These are phyloP conservation scores for Sordariomycetes sp. DNA, from an alignment of 2,329 filamentous ascomycete species.

Conservation along the genomic window DNA sequence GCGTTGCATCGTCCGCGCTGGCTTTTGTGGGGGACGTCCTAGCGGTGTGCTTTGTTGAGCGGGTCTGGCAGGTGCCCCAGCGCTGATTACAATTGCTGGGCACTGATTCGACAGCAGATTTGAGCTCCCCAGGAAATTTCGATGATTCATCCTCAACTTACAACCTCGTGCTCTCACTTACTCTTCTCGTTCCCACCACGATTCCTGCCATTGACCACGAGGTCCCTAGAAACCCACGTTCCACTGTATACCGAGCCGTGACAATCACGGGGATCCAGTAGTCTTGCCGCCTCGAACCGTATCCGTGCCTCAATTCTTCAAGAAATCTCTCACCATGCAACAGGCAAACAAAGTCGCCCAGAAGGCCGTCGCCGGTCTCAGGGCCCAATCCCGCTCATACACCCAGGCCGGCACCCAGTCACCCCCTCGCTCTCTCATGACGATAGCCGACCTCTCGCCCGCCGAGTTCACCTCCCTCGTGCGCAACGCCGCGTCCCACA, in stretches of 20 bases:
- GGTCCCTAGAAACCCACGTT: background rate
- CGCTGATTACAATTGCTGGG: slow-evolving; percentile 1
- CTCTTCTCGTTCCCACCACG: background rate
- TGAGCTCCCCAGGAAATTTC: background rate
- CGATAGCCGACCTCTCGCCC: slow-evolving; percentile 75
- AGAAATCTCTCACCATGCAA: background rate
- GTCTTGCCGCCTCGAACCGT: background rate
- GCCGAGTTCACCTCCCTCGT: slow-evolving; percentile 74
- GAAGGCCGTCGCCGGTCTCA: background rate
- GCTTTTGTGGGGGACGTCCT: background rate
- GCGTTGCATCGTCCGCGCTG: background rate
- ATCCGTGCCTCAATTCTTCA: background rate
- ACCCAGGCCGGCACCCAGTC: background rate
- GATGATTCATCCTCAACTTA: slow-evolving; percentile 3
- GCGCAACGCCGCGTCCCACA: slow-evolving; percentile 69
- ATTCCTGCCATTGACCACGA: background rate
- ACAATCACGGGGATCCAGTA: background rate
- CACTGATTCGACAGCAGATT: background rate
- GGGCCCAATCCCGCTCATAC: slow-evolving; percentile 1
- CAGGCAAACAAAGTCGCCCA: slow-evolving; percentile 3
- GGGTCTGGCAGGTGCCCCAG: background rate
- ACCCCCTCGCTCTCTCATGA: slow-evolving; percentile 74
- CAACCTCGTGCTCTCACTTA: too few species aligned
- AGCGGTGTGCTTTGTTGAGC: background rate
- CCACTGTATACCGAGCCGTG: background rate